Percentiles rank a stretch among this genome's conserved stretches.
These are phyloP conservation scores for Entophlyctis helioformis DNA, from an alignment of 192 early-diverging fungal genomes.

Conservation along the genomic window DNA sequence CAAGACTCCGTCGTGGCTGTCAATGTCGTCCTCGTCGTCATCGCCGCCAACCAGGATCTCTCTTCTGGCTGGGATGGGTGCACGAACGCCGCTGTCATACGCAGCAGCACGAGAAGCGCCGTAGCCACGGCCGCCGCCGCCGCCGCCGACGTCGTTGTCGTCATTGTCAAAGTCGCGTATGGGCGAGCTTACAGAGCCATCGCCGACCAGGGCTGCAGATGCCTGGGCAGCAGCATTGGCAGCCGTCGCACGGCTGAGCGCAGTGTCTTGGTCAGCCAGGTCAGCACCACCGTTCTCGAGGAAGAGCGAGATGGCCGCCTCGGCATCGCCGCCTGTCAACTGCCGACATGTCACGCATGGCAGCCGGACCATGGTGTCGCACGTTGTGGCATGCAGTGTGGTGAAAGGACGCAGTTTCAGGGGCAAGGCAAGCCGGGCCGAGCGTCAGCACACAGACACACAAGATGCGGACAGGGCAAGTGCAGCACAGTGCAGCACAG, in stretches of 20 bases:
- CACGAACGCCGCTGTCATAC: constrained; percentile 49
- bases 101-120: constrained; percentile 7
- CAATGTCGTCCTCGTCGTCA: constrained; percentile 7
- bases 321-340: constrained; percentile 64
- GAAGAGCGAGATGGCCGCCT: constrained; percentile 70
- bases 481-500: no score
- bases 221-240: no score
- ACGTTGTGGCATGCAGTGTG: no score
- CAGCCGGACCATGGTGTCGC: no score
- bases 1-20: constrained; percentile 1
- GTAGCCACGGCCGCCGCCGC: neutral
- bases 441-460: no score
- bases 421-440: no score
- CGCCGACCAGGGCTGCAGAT: no score
- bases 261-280: constrained; percentile 16
- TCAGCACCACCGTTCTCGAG: constrained; percentile 64
- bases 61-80: constrained; percentile 71
- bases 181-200: constrained; percentile 4
- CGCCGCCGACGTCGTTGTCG: constrained; percentile 33
- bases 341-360: no score
- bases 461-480: no score
- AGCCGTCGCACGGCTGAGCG: no score
- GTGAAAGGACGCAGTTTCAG: no score
- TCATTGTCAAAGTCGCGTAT: constrained; percentile 2
- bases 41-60: no score